phyloP scores from a whole-genome alignment of 2,329 filamentous ascomycete genomes.

The Aureobasidium sp. region DNA sequence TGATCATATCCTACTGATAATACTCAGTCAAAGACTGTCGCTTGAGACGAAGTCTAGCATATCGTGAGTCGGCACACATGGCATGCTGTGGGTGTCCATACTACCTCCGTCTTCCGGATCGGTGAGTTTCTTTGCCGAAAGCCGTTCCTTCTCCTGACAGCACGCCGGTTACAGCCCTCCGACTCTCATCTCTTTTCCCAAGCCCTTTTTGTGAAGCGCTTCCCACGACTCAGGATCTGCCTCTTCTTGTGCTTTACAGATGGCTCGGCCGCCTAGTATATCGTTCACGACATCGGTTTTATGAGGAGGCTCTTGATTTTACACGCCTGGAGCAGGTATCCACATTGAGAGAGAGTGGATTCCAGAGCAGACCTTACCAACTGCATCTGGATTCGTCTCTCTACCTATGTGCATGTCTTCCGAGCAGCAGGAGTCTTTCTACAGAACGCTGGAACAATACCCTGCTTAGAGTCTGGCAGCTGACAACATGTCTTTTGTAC shows the following conservation, averaged over 20 bases:
- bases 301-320: neutral
- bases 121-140: neutral
- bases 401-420: neutral
- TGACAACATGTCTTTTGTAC: too few relatives aligned
- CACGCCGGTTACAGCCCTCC: neutral
- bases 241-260: neutral
- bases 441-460: neutral
- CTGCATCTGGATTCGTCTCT: neutral
- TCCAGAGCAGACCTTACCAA: neutral
- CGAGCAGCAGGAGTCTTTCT: neutral
- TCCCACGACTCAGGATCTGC: neutral
- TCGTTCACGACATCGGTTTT: neutral
- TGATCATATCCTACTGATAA: neutral
- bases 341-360: neutral
- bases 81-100: neutral
- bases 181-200: neutral
- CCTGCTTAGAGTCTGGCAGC: neutral
- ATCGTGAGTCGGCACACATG: neutral
- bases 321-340: too few relatives aligned
- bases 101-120: neutral
- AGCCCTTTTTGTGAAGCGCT: neutral
- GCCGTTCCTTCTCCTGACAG: conserved; percentile 2
- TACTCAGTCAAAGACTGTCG: too few relatives aligned
- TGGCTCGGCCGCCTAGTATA: neutral
- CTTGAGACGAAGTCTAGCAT: too few relatives aligned